These are phyloP conservation scores for Nigrospora sphaerica DNA, from an alignment of 2,329 filamentous ascomycete genomes.

Conservation along the genomic window DNA sequence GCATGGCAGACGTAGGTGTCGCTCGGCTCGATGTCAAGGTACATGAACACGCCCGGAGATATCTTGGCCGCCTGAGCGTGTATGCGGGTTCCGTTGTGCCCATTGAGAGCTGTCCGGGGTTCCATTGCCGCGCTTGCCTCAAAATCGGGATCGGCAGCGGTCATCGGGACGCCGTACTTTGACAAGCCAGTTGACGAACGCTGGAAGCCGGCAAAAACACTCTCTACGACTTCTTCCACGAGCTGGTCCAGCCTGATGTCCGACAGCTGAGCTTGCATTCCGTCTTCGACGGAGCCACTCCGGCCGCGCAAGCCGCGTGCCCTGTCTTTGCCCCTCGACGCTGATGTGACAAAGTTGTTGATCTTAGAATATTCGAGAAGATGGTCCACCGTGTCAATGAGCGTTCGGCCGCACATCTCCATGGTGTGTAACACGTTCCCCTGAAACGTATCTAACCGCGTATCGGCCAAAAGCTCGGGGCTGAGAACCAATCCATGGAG, in stretches of 20 bases:
- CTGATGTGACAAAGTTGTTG: slow-evolving; percentile 22
- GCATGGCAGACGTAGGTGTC: slow-evolving; percentile 45
- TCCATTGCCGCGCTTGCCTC: too few species aligned
- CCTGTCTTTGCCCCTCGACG: not conserved
- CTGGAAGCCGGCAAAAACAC: slow-evolving; percentile 34
- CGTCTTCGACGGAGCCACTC: not conserved
- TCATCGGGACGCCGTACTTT: not conserved
- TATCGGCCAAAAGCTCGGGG: slow-evolving; percentile 44
- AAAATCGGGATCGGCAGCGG: not conserved
- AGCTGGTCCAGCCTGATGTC: slow-evolving; percentile 30
- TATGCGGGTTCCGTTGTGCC: too few species aligned
- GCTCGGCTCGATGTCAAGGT: slow-evolving; percentile 39
- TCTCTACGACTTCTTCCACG: slow-evolving; percentile 39
- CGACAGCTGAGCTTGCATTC: slow-evolving; percentile 12
- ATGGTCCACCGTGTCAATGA: slow-evolving; percentile 48
- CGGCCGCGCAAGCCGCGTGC: not conserved
- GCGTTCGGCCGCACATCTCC: slow-evolving; percentile 40
- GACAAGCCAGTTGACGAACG: not conserved
- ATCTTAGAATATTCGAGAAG: slow-evolving; percentile 49
- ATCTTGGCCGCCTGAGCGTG: too few species aligned
- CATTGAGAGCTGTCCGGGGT: too few species aligned
- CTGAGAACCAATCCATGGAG: slow-evolving; percentile 52
- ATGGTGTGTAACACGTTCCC: slow-evolving; percentile 39
- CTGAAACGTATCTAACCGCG: slow-evolving; percentile 36
- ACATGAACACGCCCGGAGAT: too few species aligned